Evolutionary conservation across 2,329 filamentous ascomycete genomes (phyloP).

Genomic region (Colletotrichum lentis): DNA sequence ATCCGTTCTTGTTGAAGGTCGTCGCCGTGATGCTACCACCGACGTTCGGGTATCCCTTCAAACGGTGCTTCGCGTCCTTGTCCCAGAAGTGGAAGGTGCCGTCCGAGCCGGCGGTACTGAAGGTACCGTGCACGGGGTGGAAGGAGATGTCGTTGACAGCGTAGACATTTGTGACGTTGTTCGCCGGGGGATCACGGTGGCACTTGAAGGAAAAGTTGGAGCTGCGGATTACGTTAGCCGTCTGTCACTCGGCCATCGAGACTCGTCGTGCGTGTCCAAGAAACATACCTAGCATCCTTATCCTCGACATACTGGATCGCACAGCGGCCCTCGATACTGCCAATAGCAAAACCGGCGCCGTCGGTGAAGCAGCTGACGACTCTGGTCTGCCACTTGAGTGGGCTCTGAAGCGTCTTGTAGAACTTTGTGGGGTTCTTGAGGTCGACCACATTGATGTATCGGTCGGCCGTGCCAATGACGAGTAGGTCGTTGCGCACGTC

Average conservation of each 20-base stretch:
- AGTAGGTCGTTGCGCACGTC: slow-evolving; percentile 88
- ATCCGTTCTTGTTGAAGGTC: slow-evolving; percentile 87
- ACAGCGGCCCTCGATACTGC: slow-evolving; percentile 95
- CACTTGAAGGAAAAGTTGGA: slow-evolving; percentile 99
- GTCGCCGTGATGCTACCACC: slow-evolving; percentile 89
- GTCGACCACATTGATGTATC: slow-evolving; percentile 95
- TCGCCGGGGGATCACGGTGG: slow-evolving; percentile 81
- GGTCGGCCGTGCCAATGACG: slow-evolving; percentile 91
- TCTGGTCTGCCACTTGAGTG: slow-evolving; percentile 97
- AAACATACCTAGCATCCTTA: slow-evolving; percentile 76
- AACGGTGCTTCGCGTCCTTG: slow-evolving; percentile 85
- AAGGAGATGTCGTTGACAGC: slow-evolving; percentile 97
- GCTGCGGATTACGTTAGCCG: slow-evolving; percentile 49
- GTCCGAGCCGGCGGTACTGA: slow-evolving; percentile 93
- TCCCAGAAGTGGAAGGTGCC: slow-evolving; percentile 99
- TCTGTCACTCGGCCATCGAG: neutral
- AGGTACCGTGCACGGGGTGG: slow-evolving; percentile 96
- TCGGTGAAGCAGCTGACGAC: slow-evolving; percentile 96
- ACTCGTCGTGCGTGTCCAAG: neutral
- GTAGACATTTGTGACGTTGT: slow-evolving; percentile 87
- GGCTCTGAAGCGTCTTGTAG: slow-evolving; percentile 96
- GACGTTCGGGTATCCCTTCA: slow-evolving; percentile 87
- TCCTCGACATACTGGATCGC: slow-evolving; percentile 99
- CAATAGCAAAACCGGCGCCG: slow-evolving; percentile 89
- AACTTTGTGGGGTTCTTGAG: slow-evolving; percentile 87